Evolutionary conservation across 208 protist genomes (phyloP), one percentile per base, ranked within the genome.

Genomic region (Histomonas meleagridis): DNA sequence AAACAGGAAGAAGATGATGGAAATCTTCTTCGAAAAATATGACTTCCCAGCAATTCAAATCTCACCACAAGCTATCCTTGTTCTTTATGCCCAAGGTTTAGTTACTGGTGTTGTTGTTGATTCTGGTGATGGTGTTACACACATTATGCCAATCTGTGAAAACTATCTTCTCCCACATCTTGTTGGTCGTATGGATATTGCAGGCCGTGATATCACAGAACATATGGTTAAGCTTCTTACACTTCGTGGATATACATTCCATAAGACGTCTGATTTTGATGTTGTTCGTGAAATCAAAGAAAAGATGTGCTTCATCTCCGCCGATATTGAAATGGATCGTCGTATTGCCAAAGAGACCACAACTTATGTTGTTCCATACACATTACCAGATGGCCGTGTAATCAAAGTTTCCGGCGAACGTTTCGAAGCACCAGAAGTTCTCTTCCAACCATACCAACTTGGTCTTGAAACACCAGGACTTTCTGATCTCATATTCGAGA

Each of bases 21-120:
- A 94, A 46, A 55, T 90, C 79, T 94, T 95, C 93, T 99, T 99
- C 93, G 98, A 99, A 94, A 95, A 94, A 76, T 99, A 98, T 93
- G 95, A 96, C 91, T 96, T 99, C 91, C 95, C 96, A 28, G 95
- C 95, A 14, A 92, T 96, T 28, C 97, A 98, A 90, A 93, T 99
- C 43, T 94, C 96, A 62, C 97, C 97, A 93, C 95, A 96, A 91
- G 95, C 96, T 51, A 95, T 98, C 0, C 93, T 99, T 21, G 97
- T 97, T 12, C 95, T 99, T 26, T 99, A 98, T 94, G 95, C 97
- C 10, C 96, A 97, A 92, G 95, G 98, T 70, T 95, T 97, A 21
- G 95, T 96, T 0, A 99, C 97, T 28, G 98, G 98, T 92, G 94
- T 99, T 21, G 98, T 98, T 10, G 93, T 99, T 49, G 98, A 99